Evolutionary conservation across 2,329 filamentous ascomycete genomes (phyloP).

Genomic region (Diplodia intermedia): DNA sequence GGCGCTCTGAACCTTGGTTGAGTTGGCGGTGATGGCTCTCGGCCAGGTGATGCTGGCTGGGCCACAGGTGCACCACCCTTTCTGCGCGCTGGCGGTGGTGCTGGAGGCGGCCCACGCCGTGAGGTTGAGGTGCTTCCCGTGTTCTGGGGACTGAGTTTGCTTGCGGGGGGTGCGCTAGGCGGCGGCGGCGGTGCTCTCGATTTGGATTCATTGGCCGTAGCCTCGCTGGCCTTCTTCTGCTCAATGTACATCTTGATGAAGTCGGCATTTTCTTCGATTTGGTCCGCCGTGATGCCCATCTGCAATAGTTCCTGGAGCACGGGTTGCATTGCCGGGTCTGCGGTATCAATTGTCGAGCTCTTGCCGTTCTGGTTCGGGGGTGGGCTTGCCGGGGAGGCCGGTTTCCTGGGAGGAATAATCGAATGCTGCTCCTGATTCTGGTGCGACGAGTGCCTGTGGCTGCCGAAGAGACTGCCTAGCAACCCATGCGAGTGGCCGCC

Average conservation of each 20-base stretch:
- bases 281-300: conserved; percentile 73
- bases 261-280: conserved; percentile 70
- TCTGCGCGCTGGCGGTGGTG: conserved; percentile 61
- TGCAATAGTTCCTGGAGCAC: conserved; percentile 66
- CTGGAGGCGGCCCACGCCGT: conserved; percentile 66
- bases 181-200: conserved; percentile 67
- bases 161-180: conserved; percentile 54
- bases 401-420: conserved; percentile 57
- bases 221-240: conserved; percentile 63
- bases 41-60: conserved; percentile 59
- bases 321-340: conserved; percentile 67
- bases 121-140: conserved; percentile 65
- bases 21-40: conserved; percentile 65
- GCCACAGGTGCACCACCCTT: conserved; percentile 45
- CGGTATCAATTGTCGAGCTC: conserved; percentile 63
- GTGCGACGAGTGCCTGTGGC: conserved; percentile 57
- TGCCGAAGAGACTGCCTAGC: conserved; percentile 48
- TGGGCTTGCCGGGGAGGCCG: conserved; percentile 45
- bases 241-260: conserved; percentile 73
- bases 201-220: conserved; percentile 56
- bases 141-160: conserved; percentile 63
- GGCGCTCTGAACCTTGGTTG: conserved; percentile 80
- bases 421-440: conserved; percentile 51
- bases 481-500: conserved; percentile 53
- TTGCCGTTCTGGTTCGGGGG: conserved; percentile 44